Evolutionary conservation across 2,329 filamentous ascomycete genomes (phyloP), one percentile per base, ranked within the genome.

Genomic region (Plenodomus biglobosus): DNA sequence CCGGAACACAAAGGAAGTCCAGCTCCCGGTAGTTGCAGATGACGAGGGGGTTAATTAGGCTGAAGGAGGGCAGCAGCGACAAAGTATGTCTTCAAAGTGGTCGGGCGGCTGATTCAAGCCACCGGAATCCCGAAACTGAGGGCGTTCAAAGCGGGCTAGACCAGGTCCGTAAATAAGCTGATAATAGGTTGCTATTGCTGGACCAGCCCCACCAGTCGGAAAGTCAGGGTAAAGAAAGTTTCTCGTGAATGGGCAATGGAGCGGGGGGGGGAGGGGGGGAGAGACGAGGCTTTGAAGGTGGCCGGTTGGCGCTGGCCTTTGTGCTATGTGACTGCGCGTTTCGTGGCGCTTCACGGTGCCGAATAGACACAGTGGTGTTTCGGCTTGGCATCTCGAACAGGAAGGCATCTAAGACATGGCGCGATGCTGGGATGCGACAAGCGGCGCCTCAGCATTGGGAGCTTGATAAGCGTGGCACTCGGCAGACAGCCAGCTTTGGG

Each of bases 1-100:
- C 45, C 40, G 35, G 42, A 42, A 56, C 44, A 43, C n/a, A 53
- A 47, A 48, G 51, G 62, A 69, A 65, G 65, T 41, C 62, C 65
- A 64, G 65, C 64, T 65, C 61, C 58, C 54, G 53, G 45, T 54
- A 54, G 56, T 46, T 57, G 59, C 55, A 60, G 60, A 63, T 58
- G 56, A 58, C 48, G 50, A 53, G 50, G 49, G n/a, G 34, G 54
- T 58, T 58, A 58, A 60, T 54, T 59, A 52, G 45, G 44, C 27
- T 44, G 50, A 44, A 49, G 53, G 46, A 41, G 44, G 42, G 51
- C 40, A 42, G 54, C 47, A 56, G 52, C 47, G 54, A 53, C 53
- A 52, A n/a, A n/a, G n/a, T n/a, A n/a, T n/a, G 16, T 42, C 40
- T 46, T 47, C 37, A 47, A n/a, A n/a, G n/a, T n/a, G n/a, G n/a